These are phyloP conservation scores for Pistacia integerrima DNA, from an alignment of 345 rosid genomes.

Conservation along the genomic window DNA sequence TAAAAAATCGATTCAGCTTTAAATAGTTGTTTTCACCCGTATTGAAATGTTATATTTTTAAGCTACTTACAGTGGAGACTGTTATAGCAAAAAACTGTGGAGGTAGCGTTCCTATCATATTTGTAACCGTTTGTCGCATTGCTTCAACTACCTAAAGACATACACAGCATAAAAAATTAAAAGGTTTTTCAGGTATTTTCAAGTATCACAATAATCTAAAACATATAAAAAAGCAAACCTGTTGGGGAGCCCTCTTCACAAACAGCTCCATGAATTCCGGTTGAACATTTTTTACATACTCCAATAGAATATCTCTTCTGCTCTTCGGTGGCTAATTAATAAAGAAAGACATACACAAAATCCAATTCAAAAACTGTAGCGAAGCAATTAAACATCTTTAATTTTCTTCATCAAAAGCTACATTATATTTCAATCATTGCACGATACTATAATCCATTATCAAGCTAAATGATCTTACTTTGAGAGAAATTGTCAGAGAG, in stretches of 20 bases:
- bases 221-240: conserved; percentile 43
- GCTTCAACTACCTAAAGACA: conserved; percentile 84
- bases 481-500: not conserved
- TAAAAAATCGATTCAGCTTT: not conserved
- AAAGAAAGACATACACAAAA: conserved; percentile 13
- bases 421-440: not conserved
- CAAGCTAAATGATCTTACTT: not conserved
- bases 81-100: conserved; percentile 86
- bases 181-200: not conserved
- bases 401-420: not conserved
- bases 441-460: not conserved
- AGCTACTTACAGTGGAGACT: conserved; percentile 72
- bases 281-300: conserved; percentile 93
- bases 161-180: not conserved
- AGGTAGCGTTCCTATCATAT: conserved; percentile 96
- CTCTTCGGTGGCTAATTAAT: conserved; percentile 50
- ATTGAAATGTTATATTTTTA: not conserved
- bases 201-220: not conserved
- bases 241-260: conserved; percentile 82
- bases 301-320: conserved; percentile 82
- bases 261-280: conserved; percentile 96
- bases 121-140: conserved; percentile 91
- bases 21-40: not conserved
- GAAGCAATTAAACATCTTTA: not conserved
- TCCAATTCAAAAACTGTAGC: conserved; percentile 3